These are phyloP conservation scores for Ophiostoma pallidulum DNA, from an alignment of 2,329 filamentous ascomycete genomes.

Conservation along the genomic window DNA sequence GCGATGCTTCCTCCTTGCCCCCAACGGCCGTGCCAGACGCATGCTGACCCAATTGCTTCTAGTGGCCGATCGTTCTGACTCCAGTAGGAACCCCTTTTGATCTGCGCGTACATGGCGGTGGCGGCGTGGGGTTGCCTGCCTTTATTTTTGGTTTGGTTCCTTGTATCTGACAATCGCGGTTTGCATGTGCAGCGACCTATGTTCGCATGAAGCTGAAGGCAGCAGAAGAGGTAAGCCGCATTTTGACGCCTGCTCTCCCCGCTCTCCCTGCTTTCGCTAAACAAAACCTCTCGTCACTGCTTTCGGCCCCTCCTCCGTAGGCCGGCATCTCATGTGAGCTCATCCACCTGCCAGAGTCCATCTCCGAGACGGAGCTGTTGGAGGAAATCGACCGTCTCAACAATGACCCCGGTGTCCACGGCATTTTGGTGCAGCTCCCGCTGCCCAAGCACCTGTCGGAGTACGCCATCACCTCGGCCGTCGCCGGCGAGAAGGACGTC, in stretches of 20 bases:
- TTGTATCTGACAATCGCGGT: background rate
- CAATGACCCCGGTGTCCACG: constrained; percentile 76
- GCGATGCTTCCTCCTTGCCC: background rate
- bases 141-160: background rate
- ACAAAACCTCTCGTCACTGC: background rate
- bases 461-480: constrained; percentile 79
- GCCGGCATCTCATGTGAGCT: constrained; percentile 85
- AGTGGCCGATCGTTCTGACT: constrained; percentile 92
- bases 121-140: background rate
- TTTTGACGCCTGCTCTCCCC: too few species aligned
- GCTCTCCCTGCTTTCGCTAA: background rate
- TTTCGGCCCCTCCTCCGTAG: constrained; percentile 32
- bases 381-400: constrained; percentile 75
- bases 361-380: constrained; percentile 77
- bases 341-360: constrained; percentile 70
- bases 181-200: constrained; percentile 65
- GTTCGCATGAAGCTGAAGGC: constrained; percentile 99
- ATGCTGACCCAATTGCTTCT: constrained; percentile 11
- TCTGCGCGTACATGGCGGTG: background rate
- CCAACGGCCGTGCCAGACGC: too few species aligned
- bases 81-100: constrained; percentile 56
- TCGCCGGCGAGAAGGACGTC: constrained; percentile 91
- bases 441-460: constrained; percentile 85
- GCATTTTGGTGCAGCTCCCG: constrained; percentile 88
- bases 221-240: constrained; percentile 69